Conservation (phyloP, 1,284 basidiomycete species). For the Ceratobasidium sp. region DNA sequence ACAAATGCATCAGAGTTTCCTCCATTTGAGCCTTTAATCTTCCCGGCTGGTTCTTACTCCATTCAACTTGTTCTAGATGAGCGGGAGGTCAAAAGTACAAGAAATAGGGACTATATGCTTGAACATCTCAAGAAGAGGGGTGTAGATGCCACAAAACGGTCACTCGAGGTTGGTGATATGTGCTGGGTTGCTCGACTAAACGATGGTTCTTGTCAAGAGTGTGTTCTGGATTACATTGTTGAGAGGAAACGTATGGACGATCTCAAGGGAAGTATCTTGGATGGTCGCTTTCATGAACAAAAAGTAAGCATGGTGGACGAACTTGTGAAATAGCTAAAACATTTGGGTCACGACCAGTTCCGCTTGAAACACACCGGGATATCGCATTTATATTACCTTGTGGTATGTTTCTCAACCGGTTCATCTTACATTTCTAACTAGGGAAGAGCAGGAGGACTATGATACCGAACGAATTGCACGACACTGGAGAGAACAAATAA, state of each 20-base stretch:
- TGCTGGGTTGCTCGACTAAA: conserved; percentile 62
- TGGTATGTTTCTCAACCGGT: conserved; percentile 52
- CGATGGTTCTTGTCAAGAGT: conserved; percentile 50
- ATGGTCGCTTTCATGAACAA: conserved; percentile 61
- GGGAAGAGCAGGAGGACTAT: conserved; percentile 34
- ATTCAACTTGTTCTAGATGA: conserved; percentile 60
- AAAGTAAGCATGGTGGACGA: conserved; percentile 52
- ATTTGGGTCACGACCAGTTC: conserved; percentile 49
- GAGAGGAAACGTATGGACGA: conserved; percentile 64
- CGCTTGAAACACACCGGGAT: conserved; percentile 57
- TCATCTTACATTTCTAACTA: not conserved
- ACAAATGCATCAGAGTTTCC: conserved; percentile 44
- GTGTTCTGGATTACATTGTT: conserved; percentile 59
- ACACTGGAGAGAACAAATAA: conserved; percentile 54
- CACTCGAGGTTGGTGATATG: conserved; percentile 60
- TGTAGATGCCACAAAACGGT: conserved; percentile 54
- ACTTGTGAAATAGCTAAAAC: not conserved
- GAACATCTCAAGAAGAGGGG: conserved; percentile 51
- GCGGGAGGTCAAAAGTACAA: conserved; percentile 56
- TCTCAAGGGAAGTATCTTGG: conserved; percentile 56
- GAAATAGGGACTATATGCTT: conserved; percentile 50
- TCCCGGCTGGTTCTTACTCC: conserved; percentile 56
- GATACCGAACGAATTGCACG: conserved; percentile 26
- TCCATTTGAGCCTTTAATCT: conserved; percentile 51
- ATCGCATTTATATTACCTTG: conserved; percentile 57